Percentiles rank a stretch among this genome's conserved stretches.
phyloP scores from a whole-genome alignment of 768 basidiomycete species.

The Podaxis mareebaensis region DNA sequence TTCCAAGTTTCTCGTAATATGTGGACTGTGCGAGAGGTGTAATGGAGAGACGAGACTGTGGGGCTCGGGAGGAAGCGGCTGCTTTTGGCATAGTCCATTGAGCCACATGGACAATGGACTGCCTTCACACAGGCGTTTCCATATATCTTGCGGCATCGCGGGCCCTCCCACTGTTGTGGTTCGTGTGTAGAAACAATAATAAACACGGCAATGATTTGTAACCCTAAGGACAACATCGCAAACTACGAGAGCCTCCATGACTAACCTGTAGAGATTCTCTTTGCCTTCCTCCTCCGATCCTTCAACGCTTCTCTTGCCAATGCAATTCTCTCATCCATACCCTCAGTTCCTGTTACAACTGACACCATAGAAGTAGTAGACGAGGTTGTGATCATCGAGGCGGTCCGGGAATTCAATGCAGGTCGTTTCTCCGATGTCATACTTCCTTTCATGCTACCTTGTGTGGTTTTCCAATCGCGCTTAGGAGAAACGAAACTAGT shows the following conservation, averaged over 20 bases:
- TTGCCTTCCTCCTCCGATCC: slow-evolving; percentile 18
- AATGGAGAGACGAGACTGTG: no score
- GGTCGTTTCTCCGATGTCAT: slow-evolving; percentile 6
- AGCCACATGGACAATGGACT: no score
- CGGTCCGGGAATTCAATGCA: not conserved
- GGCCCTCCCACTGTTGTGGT: no score
- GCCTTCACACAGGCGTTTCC: no score
- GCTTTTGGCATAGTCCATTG: no score
- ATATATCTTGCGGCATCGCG: no score
- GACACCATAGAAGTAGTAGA: slow-evolving; percentile 6
- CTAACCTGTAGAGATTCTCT: slow-evolving; percentile 9
- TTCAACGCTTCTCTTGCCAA: slow-evolving; percentile 17
- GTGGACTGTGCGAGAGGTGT: no score
- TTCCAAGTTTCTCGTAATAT: no score
- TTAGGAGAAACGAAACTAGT: slow-evolving; percentile 7
- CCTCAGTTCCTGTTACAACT: slow-evolving; percentile 6
- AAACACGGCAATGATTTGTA: not conserved
- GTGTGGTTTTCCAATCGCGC: not conserved
- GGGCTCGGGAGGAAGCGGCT: no score
- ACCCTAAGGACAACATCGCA: not conserved
- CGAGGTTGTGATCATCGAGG: slow-evolving; percentile 1
- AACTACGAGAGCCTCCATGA: not conserved
- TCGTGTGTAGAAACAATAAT: no score
- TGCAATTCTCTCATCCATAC: slow-evolving; percentile 8
- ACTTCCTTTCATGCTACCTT: not conserved